phyloP scores from a whole-genome alignment of 352 stramenopile species.

The Elongisporangium senticosum region DNA sequence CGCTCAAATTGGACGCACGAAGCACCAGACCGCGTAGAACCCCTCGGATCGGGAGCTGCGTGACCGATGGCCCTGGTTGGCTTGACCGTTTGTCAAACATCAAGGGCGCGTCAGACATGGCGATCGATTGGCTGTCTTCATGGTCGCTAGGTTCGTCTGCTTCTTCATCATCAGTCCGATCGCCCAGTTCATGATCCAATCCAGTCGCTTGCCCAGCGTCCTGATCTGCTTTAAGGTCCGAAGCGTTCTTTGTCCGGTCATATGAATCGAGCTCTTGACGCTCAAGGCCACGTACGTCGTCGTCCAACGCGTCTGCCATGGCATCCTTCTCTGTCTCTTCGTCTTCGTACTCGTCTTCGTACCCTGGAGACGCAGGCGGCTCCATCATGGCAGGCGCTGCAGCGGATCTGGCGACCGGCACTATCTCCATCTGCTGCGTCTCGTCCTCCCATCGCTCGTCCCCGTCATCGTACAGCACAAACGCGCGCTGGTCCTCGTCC shows the following conservation, averaged over 20 bases:
- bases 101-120: conserved; percentile 35
- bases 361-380: conserved; percentile 33
- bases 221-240: neutral
- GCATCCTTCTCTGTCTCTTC: conserved; percentile 5
- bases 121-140: conserved; percentile 28
- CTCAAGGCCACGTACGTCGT: neutral
- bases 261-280: conserved; percentile 3
- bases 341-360: conserved; percentile 19
- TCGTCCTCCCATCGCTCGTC: conserved; percentile 69
- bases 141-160: conserved; percentile 14
- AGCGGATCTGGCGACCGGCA: conserved; percentile 5
- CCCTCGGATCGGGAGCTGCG: conserved; percentile 19
- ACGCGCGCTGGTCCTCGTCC: conserved; percentile 40
- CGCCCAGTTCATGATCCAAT: conserved; percentile 3
- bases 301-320: neutral
- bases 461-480: conserved; percentile 75
- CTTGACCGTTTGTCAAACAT: conserved; percentile 20
- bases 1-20: conserved; percentile 27
- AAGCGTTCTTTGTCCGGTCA: conserved; percentile 4
- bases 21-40: conserved; percentile 41
- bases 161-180: conserved; percentile 6
- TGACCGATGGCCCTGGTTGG: neutral
- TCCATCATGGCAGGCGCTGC: conserved; percentile 21
- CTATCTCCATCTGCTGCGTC: conserved; percentile 29
- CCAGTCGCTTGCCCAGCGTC: conserved; percentile 1